Base-by-base conservation (phyloP, 202 grass and related monocot genomes). In the Cymbopogon flexuosus region DNA sequence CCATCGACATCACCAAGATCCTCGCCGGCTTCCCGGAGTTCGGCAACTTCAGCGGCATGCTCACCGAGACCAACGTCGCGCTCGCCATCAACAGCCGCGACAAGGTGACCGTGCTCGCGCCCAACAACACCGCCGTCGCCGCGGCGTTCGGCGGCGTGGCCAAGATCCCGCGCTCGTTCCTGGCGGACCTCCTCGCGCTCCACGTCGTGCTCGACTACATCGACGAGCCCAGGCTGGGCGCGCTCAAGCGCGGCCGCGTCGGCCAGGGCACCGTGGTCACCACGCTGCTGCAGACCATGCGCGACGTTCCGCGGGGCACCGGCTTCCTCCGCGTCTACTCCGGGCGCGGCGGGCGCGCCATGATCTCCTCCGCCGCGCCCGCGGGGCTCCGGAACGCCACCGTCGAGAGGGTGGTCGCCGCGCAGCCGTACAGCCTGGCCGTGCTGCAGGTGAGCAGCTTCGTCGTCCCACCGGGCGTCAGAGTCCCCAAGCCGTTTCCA, bases 201-300 rank as follows among this genome's bases (percentile, higher is more conserved):
- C 88, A 90, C 65, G 85, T 83, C 23, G 65, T 88, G 60, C 70
- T 88, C 24, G 88, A 90, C 79, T 88, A 81, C 85, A 34, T 86
- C 70, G 79, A 90, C 76, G 22, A 2, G 34, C 42, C 64, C 41
- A 70, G 29, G 61, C 79, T 93, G 49, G 69, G 37, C 31, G 76
- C 43, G 19, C 54, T 85, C 5, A 60, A 58, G 67, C 42, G 12
- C 0, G 68, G 51, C 6, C 58, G 66, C 27, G 69, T 3, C 0
- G 73, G 84, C 9, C 40, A 40, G 6, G 73, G 80, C 39, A 60
- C 83, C 60, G 24, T 86, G 51, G 23, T 85, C 84, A 73, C 87
- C 69, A 90, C 91, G 14, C 79, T 93, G 68, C 68, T 88, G 58
- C 79, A 90, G 66, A 66, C 24, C 36, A 27, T 54, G 51, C 84